Evolutionary conservation across 495 filamentous ascomycete species (phyloP), one percentile per base, ranked within the genome.

Genomic region (Lichina pygmaea): DNA sequence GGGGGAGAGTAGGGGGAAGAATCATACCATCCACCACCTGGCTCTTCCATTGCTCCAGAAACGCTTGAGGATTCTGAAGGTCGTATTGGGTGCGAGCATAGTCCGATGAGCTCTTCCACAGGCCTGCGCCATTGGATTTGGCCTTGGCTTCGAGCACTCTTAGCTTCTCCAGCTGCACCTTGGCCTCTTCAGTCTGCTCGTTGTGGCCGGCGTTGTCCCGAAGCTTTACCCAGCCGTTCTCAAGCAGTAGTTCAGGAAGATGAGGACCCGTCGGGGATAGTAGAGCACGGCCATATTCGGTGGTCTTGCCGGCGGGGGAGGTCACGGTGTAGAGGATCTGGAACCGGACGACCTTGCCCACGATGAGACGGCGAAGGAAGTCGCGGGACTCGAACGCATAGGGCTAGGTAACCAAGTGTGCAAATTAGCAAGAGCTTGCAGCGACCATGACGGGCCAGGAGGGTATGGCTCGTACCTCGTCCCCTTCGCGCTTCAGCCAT

Each of bases 371-470:
- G 46, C 91, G 75, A 33, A 95, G 70, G 56, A 77, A 86, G 56
- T 99, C 89, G 46, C 91, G 80, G 40, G 91, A 92, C 60, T 85
- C 76, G 59, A 93, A 95, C 37, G 78, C 86, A 52, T 74, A 86
- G 15, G 78, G 72, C 72, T 79, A 41, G 8, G 37, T 42, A 42
- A 49, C 11, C n/a, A 46, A 5, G 3, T 33, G 13, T 5, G 16
- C 13, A 3, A 11, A 31, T 45, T 43, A 43, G 42, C 16, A 43
- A 24, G 30, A 24, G 42, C 30, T 4, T 12, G 15, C 10, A 37
- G 8, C 8, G n/a, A n/a, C 16, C 17, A 5, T 9, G 17, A 17
- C n/a, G 31, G 40, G 12, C 12, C 33, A 13, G 16, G 6, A n/a
- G 15, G 38, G n/a, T 48, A 7, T 24, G 24, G 6, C 30, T 54